These are phyloP conservation scores for Acarospora socialis DNA, from an alignment of 2,329 filamentous ascomycete genomes.

Conservation along the genomic window DNA sequence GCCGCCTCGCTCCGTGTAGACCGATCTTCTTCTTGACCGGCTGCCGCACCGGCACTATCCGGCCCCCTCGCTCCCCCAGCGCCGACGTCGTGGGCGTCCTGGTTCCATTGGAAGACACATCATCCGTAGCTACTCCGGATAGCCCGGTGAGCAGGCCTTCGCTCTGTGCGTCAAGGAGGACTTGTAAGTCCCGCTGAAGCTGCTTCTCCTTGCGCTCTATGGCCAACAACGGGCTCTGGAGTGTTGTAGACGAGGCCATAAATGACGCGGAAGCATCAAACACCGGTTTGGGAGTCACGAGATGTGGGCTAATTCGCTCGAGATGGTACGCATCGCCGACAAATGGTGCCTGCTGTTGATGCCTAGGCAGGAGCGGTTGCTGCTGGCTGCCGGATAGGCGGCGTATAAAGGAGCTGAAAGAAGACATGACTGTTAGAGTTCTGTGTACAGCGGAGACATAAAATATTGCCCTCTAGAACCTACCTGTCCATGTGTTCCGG, in stretches of 20 bases:
- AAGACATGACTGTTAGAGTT: too few relatives aligned
- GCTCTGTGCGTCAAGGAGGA: constrained; percentile 12
- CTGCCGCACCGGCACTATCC: constrained; percentile 9
- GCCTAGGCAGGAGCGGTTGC: constrained; percentile 9
- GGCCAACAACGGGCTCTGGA: constrained; percentile 19
- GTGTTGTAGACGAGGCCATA: constrained; percentile 6
- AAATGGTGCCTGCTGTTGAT: constrained; percentile 1
- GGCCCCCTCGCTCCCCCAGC: not conserved
- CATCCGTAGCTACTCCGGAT: constrained; percentile 1
- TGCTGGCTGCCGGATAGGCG: constrained; percentile 2
- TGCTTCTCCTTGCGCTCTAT: constrained; percentile 20
- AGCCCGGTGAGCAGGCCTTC: constrained; percentile 8
- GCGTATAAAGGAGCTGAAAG: constrained; percentile 7
- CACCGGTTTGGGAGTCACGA: constrained; percentile 2
- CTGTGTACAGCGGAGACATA: too few relatives aligned
- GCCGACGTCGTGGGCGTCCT: constrained; percentile 7
- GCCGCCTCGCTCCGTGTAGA: constrained; percentile 38
- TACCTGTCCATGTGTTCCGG: too few relatives aligned
- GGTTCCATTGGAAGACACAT: constrained; percentile 7
- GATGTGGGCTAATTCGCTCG: not conserved
- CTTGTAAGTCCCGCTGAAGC: constrained; percentile 18
- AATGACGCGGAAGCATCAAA: not conserved
- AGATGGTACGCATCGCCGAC: not conserved
- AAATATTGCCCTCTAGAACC: too few relatives aligned
- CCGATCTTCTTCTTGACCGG: constrained; percentile 32